phyloP scores from a whole-genome alignment of 768 basidiomycete species.

The Lanmaoa pseudosensibilis region DNA sequence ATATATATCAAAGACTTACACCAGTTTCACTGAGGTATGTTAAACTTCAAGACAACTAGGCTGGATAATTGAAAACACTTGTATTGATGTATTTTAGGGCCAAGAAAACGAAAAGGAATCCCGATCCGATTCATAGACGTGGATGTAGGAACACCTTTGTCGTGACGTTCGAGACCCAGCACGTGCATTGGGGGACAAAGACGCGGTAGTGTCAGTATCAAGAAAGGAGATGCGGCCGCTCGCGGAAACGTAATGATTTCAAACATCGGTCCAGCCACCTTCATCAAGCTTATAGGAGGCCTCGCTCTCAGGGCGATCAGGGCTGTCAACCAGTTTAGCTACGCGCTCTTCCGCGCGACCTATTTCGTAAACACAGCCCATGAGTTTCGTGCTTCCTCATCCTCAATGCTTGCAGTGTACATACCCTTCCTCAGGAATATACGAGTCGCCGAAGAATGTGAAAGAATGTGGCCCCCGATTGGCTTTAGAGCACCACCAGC shows the following conservation, averaged over 20 bases:
- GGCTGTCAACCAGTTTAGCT: constrained; percentile 87
- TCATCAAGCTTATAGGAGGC: constrained; percentile 90
- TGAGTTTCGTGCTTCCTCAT: not conserved
- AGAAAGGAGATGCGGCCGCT: not conserved
- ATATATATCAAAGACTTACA: not conserved
- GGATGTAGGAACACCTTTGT: not conserved
- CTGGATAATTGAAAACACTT: not conserved
- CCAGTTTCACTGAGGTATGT: not conserved
- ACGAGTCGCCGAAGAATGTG: constrained; percentile 84
- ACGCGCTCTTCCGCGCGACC: constrained; percentile 90
- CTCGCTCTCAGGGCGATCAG: constrained; percentile 86
- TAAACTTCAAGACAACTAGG: not conserved
- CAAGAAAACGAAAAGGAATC: not conserved
- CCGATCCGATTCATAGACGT: not conserved
- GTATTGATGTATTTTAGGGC: not conserved
- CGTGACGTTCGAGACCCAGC: not conserved
- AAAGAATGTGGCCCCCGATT: constrained; percentile 86
- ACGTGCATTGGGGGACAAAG: not conserved
- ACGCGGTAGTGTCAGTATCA: not conserved
- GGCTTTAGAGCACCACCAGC: constrained; percentile 92
- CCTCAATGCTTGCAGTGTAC: constrained; percentile 1
- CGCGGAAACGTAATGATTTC: constrained; percentile 20
- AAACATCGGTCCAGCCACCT: constrained; percentile 88
- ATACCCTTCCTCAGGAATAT: constrained; percentile 86
- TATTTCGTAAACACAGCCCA: constrained; percentile 26